These are phyloP conservation scores for Kodamaea sp. DNA, from an alignment of 1,139 yeast species.

Conservation along the genomic window DNA sequence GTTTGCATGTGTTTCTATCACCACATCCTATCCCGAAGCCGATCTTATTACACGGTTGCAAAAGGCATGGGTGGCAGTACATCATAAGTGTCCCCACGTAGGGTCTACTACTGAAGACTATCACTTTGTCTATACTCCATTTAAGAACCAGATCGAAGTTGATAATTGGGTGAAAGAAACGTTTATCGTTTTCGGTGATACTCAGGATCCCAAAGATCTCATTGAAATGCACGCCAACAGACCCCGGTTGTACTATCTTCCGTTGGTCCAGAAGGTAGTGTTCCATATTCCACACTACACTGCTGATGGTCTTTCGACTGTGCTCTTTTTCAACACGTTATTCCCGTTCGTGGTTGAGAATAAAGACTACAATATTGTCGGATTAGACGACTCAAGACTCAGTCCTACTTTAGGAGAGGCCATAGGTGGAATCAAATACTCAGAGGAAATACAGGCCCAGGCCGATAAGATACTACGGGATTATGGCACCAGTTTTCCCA, in stretches of 20 bases:
- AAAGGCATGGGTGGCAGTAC: conserved; percentile 1
- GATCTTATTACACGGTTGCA: conserved; percentile 1
- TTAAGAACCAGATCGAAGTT: conserved; percentile 1
- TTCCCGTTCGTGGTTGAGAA: neutral
- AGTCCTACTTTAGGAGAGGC: neutral
- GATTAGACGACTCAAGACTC: conserved; percentile 1
- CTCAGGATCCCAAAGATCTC: neutral
- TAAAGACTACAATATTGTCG: conserved; percentile 1
- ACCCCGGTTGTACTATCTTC: neutral
- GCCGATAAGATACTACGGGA: neutral
- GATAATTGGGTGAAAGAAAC: conserved; percentile 1
- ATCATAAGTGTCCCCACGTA: conserved; percentile 1
- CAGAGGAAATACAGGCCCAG: neutral
- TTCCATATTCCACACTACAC: neutral
- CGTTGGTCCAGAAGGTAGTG: neutral
- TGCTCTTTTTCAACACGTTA: conserved; percentile 1
- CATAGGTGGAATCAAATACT: neutral
- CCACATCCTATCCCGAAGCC: neutral
- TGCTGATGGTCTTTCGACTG: neutral
- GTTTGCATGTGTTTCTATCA: neutral
- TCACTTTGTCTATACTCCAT: neutral
- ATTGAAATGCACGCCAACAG: neutral
- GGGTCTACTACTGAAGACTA: neutral
- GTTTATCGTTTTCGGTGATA: neutral
- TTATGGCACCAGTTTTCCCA: neutral